Conservation (phyloP, 345 rosid species). For the Gossypium bickii region DNA sequence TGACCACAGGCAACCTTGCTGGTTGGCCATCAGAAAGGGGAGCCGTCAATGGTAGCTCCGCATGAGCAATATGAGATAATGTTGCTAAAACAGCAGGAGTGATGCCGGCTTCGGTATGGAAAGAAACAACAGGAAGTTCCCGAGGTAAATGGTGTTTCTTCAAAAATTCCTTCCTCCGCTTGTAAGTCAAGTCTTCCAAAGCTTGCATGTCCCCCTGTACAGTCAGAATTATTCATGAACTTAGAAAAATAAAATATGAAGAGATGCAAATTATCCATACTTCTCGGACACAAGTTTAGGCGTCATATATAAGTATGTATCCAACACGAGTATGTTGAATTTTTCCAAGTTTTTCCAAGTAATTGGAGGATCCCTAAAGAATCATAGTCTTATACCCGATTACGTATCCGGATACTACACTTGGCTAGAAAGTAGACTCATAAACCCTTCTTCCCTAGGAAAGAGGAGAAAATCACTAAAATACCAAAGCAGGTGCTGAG, state of each 20-base stretch:
- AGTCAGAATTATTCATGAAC: not conserved
- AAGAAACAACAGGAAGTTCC: constrained; percentile 81
- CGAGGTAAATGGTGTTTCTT: constrained; percentile 61
- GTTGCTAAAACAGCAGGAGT: constrained; percentile 76
- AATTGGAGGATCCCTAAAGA: not conserved
- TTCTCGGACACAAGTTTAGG: not conserved
- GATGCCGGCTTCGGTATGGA: constrained; percentile 85
- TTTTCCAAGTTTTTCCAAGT: not conserved
- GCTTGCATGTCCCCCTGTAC: constrained; percentile 90
- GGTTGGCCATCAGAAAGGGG: constrained; percentile 45
- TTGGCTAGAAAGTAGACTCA: not conserved
- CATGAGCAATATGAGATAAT: constrained; percentile 85
- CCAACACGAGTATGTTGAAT: not conserved
- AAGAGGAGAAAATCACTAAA: not conserved
- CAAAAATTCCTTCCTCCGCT: constrained; percentile 79
- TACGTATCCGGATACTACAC: not conserved
- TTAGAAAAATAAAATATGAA: not conserved
- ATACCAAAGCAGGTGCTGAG: not conserved
- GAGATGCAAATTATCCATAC: not conserved
- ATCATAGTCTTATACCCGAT: not conserved
- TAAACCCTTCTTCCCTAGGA: not conserved
- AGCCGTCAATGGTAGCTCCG: constrained; percentile 55
- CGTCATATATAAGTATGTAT: not conserved
- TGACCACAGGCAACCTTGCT: constrained; percentile 72
- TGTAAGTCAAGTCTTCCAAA: constrained; percentile 89